Conservation (phyloP, 2,329 filamentous ascomycete species). For the Colletotrichum godetiae region DNA sequence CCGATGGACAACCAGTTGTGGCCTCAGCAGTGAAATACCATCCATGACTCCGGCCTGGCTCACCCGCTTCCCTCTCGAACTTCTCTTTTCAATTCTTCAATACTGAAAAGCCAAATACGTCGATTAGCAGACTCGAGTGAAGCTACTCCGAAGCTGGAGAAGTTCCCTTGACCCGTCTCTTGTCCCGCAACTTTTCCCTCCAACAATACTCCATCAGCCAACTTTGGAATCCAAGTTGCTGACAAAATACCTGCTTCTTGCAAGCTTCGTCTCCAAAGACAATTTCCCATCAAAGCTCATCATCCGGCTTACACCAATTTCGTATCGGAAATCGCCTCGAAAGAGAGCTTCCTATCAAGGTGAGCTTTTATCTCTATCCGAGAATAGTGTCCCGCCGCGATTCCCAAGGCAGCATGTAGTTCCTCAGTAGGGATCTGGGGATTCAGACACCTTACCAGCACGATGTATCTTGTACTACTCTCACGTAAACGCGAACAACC, state of each 20-base stretch:
- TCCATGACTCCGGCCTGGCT: constrained; percentile 39
- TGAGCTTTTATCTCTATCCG: neutral
- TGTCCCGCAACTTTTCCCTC: neutral
- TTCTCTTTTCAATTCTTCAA: constrained; percentile 8
- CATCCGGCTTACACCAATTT: neutral
- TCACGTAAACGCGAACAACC: neutral
- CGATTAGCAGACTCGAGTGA: constrained; percentile 15
- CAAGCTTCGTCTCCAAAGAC: neutral
- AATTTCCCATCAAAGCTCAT: neutral
- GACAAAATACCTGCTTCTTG: neutral
- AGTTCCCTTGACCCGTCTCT: neutral
- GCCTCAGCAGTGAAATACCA: constrained; percentile 39
- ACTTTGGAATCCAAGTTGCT: constrained; percentile 1
- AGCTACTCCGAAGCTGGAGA: constrained; percentile 25
- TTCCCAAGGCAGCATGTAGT: neutral
- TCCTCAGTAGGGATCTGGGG: neutral
- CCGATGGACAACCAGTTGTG: constrained; percentile 18
- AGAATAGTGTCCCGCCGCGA: neutral
- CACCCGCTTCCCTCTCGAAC: neutral
- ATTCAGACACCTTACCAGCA: neutral
- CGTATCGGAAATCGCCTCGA: neutral
- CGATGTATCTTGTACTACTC: neutral
- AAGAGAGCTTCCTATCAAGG: neutral
- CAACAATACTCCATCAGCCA: constrained; percentile 3
- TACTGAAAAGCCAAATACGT: neutral